Evolutionary conservation across 306 rosid genomes (phyloP), one percentile per base, ranked within the genome.

Genomic region (Glycine latifolia): DNA sequence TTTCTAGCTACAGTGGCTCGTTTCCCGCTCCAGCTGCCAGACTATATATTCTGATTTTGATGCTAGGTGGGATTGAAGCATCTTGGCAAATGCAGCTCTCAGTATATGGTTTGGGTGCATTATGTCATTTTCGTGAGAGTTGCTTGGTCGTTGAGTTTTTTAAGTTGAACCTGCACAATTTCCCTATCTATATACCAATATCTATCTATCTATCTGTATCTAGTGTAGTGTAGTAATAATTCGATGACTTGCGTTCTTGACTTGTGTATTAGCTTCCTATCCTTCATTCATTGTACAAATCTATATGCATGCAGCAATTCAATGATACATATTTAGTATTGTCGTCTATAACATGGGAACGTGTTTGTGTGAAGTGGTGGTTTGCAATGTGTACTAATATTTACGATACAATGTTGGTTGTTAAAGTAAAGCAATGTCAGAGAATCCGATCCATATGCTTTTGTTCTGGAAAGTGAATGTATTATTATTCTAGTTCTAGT

Each of bases 21-120:
- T 82, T 85, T 92, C 84, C 92, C 93, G 12, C 93, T 92, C 15
- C 87, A 90, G 86, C 85, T 86, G 65, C 97, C 98, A 33, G 93
- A 90, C 76, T 94, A 91, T 87, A 83, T 94, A 65, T 94, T 80
- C 94, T 94, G 91, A 94, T 76, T 44, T 67, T 76, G 70, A 61
- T 66, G 79, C 47, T 55, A 67, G n/a, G 61, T 6, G 8, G 46
- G 60, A 81, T 48, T 78, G 31, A 26, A 26, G 2, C 31, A 26
- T 26, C 31, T 26, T 26, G 31, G 31, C 31, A 26, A 26, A 26
- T 26, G 53, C 76, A 79, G 58, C 71, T 70, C 20, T 63, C 60
- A 20, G 61, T 26, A 68, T 82, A 46, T 76, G 8, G 47, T 66
- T 44, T 47, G 72, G 44, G 35, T 67, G 69, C 48, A 80, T 52